Evolutionary conservation across 768 basidiomycete genomes (phyloP), one percentile per base, ranked within the genome.

Genomic region (Exidia glandulosa): DNA sequence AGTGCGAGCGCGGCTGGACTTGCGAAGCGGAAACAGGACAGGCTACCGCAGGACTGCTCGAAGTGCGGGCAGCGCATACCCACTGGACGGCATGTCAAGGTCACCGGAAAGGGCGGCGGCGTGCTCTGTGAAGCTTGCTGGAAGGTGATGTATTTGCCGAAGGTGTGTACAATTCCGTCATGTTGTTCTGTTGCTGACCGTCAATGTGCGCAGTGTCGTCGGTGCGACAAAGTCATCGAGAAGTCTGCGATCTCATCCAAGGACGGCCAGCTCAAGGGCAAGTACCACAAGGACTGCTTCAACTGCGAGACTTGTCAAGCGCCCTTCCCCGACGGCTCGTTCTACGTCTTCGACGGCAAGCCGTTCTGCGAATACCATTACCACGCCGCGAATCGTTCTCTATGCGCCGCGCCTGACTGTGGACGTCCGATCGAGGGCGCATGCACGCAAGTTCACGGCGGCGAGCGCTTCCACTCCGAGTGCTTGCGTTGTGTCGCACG

Each of bases 121-220:
- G 84, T 92, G 36, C 73, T 96, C 65, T 96, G 94, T 71, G 94
- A 94, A 68, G 74, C 72, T 66, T 94, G 94, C 71, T 96, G 94
- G 94, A 96, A 95, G 78, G 85, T 88, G 67, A 88, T 94, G 86
- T 96, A 95, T 75, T 73, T 96, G 63, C 94, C 94, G 62, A 93
- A 92, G 77, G 90, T 88, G 63, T 45, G 81, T 71, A 36, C 57
- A 32, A 19, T n/a, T 31, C 48, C 56, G 52, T 36, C 57, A 30
- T 50, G 23, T 30, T 16, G 27, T 14, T 5, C 32, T 37, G 33
- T 30, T 29, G 16, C 6, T 10, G 32, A 33, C 47, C 63, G 36
- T 62, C 27, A 58, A 34, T 32, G 48, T 27, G 32, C 56, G 56
- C 64, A 92, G 89, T 96, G 94, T 68, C 89, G 93, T 33, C 80